Base-by-base conservation (phyloP, 1,284 basidiomycete species). In the Microbotryomycetes sp. region DNA sequence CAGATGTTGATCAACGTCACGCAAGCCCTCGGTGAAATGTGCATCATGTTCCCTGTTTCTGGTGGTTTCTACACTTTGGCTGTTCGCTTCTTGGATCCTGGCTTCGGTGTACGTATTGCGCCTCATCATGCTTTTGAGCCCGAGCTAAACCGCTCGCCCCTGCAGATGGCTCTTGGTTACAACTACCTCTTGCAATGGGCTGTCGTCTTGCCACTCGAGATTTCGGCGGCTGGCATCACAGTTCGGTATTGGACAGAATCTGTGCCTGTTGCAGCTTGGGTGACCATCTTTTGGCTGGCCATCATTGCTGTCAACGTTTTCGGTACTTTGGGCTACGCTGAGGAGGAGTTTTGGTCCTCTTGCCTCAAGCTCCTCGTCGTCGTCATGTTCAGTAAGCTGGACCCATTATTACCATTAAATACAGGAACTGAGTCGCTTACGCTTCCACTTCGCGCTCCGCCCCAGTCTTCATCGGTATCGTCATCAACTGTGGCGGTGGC, bases 61-160 rank as follows among this genome's bases (percentile, higher is more conserved):
- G 77, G 78, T 47, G 71, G 75, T 67, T 80, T 79, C 75, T 78
- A 77, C 64, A 77, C 75, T 6, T 73, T 78, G 16, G 73, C 74
- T n/a, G 69, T 60, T 19, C 65, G 71, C 9, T 72, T 74, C 54
- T 54, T 72, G 22, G 72, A 70, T 45, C 65, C 69, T 1, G 58
- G 56, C 23, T 60, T 68, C 31, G 66, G 46, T 14, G 22, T 56
- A 12, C 30, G 22, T 14, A 48, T n/a, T 7, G 22, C 22, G 28
- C 22, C 7, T 49, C 28, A 19, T 47, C 49, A 26, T 49, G 22
- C 50, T 3, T 28, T n/a, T 52, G 19, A 52, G 7, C 6, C 14
- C 28, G 47, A 49, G 0, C 16, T 23, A 52, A 12, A 4, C 2
- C 7, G 15, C 51, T 15, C 3, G 31, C 50, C 26, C 23, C 19